Percentiles rank a stretch among this genome's conserved stretches.
These are phyloP conservation scores for Pluteus cervinus DNA, from an alignment of 768 basidiomycete species.

Conservation along the genomic window DNA sequence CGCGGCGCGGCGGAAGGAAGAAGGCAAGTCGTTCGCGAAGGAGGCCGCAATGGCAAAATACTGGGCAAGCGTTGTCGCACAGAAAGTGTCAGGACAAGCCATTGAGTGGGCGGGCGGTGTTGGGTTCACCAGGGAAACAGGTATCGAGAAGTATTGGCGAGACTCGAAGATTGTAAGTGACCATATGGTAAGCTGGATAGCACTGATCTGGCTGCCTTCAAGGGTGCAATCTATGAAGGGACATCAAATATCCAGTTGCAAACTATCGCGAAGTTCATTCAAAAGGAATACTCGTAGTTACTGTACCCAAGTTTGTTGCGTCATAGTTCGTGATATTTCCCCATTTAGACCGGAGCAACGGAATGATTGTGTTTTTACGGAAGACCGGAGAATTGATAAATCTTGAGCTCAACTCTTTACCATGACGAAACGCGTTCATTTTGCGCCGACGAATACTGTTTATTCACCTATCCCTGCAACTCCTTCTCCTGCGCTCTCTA, in stretches of 20 bases:
- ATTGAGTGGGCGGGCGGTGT: conserved; percentile 97
- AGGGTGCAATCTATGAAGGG: conserved; percentile 92
- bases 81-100: conserved; percentile 79
- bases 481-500: no score
- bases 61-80: conserved; percentile 84
- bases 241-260: conserved; percentile 98
- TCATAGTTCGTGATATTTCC: no score
- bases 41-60: conserved; percentile 99
- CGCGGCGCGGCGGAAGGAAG: conserved; percentile 91
- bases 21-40: conserved; percentile 78
- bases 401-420: no score
- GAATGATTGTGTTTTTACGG: no score
- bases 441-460: no score
- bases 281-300: conserved; percentile 81
- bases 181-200: not conserved
- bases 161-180: conserved; percentile 89
- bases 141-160: conserved; percentile 94
- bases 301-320: no score
- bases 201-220: no score
- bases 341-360: no score
- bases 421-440: no score
- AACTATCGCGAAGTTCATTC: conserved; percentile 90
- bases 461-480: no score
- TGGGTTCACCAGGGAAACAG: conserved; percentile 90
- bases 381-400: no score